A percentile compares a stretch with the other conserved stretches of the same genome.
Evolutionary conservation across 805 yeast species (phyloP).

Genomic region (Danielozyma ontarioensis): DNA sequence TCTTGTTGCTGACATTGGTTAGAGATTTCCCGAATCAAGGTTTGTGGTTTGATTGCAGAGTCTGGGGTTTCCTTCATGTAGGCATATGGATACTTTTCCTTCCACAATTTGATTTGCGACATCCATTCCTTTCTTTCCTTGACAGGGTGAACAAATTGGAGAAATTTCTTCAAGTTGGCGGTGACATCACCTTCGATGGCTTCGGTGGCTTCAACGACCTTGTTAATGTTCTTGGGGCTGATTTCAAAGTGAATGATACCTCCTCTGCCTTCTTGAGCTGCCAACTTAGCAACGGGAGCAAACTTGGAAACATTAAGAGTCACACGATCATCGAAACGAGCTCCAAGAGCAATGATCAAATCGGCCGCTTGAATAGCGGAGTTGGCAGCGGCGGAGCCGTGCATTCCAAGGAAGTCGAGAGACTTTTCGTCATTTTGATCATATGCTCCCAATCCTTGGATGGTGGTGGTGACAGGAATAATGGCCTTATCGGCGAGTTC

Average conservation of each 20-base stretch:
- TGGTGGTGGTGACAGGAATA: conserved; percentile 94
- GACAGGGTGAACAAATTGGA: conserved; percentile 66
- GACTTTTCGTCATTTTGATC: conserved; percentile 90
- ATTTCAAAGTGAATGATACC: conserved; percentile 97
- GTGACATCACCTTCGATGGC: conserved; percentile 97
- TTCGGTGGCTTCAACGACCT: conserved; percentile 93
- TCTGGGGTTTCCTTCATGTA: conserved; percentile 79
- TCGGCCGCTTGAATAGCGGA: conserved; percentile 92
- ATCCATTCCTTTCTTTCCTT: conserved; percentile 78
- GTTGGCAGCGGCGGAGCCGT: conserved; percentile 94
- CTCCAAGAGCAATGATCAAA: conserved; percentile 89
- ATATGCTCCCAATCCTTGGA: conserved; percentile 91
- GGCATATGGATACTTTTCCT: conserved; percentile 75
- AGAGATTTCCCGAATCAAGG: conserved; percentile 75
- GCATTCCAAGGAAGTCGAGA: conserved; percentile 97
- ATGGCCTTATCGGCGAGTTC: conserved; percentile 86
- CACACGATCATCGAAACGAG: conserved; percentile 98
- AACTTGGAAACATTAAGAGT: conserved; percentile 81
- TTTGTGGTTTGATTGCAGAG: conserved; percentile 86
- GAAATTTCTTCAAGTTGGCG: conserved; percentile 61
- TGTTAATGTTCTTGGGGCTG: conserved; percentile 93
- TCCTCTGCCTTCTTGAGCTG: conserved; percentile 84
- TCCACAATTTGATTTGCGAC: conserved; percentile 71
- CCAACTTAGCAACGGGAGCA: conserved; percentile 90
- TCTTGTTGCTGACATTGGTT: conserved; percentile 57